Percentiles rank a stretch among this genome's conserved stretches.
Evolutionary conservation across 208 protist genomes (phyloP).

Genomic region (Entamoeba nuttalli): DNA sequence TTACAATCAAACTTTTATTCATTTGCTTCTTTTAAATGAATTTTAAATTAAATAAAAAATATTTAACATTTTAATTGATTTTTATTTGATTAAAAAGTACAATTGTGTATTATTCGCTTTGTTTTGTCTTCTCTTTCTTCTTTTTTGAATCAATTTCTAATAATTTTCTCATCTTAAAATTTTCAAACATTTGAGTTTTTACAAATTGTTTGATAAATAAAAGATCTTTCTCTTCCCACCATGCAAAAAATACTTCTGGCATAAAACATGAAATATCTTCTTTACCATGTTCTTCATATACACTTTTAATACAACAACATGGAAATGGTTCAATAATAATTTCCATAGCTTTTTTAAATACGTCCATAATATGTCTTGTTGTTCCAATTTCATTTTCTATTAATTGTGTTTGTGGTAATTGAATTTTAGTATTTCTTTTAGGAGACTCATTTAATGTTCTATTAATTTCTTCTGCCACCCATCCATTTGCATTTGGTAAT

Average conservation of each 20-base stretch:
- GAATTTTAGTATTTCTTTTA: background rate
- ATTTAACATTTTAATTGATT: too few species aligned
- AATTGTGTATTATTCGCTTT: too few species aligned
- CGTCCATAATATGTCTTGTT: background rate
- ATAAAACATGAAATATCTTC: background rate
- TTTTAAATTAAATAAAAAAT: too few species aligned
- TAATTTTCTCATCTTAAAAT: background rate
- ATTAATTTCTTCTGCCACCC: background rate
- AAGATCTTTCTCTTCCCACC: background rate
- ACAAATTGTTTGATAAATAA: background rate
- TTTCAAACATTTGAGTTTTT: background rate
- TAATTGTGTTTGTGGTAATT: background rate
- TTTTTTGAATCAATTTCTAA: background rate
- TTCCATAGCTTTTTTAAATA: background rate
- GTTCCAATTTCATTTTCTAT: background rate
- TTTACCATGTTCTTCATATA: background rate
- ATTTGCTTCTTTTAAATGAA: too few species aligned
- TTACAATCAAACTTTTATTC: too few species aligned
- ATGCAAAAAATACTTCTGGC: background rate
- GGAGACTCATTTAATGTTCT: background rate
- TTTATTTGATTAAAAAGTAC: too few species aligned
- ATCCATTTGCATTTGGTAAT: background rate
- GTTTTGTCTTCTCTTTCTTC: background rate
- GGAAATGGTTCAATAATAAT: background rate
- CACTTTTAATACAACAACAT: background rate